Evolutionary conservation across 441 rosid species (phyloP).

Genomic region (Gossypium schwendimanii): DNA sequence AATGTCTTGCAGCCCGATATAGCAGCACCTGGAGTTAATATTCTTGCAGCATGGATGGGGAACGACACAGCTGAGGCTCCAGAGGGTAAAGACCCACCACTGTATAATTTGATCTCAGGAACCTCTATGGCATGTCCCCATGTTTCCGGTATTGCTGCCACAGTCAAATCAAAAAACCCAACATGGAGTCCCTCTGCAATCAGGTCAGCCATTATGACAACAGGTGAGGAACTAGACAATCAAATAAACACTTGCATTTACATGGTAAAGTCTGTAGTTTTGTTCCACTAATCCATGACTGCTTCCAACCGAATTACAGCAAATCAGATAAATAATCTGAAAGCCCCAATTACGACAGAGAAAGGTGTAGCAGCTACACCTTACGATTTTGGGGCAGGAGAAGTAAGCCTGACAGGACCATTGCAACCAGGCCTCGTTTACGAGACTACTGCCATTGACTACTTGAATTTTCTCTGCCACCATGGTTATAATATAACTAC

Average conservation of each 20-base stretch:
- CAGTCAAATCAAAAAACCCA: constrained; percentile 52
- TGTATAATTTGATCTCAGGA: constrained; percentile 58
- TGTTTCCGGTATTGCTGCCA: constrained; percentile 52
- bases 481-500: constrained; percentile 40
- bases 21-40: constrained; percentile 64
- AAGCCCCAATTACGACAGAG: constrained; percentile 43
- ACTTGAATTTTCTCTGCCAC: constrained; percentile 66
- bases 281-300: neutral
- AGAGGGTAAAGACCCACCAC: constrained; percentile 42
- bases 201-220: constrained; percentile 74
- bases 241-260: neutral
- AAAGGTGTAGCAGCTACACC: constrained; percentile 50
- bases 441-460: constrained; percentile 52
- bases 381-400: constrained; percentile 68
- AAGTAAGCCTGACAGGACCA: constrained; percentile 45
- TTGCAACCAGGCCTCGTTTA: constrained; percentile 68
- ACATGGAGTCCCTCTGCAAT: constrained; percentile 61
- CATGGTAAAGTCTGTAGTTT: neutral
- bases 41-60: constrained; percentile 80
- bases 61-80: constrained; percentile 35
- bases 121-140: constrained; percentile 89
- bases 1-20: constrained; percentile 63
- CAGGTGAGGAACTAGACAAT: constrained; percentile 28
- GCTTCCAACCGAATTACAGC: constrained; percentile 34
- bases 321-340: constrained; percentile 47